Percentiles rank a stretch among this genome's conserved stretches.
Conservation (phyloP, 1,284 basidiomycete genomes). For the Cutaneotrichosporon cavernicola region DNA sequence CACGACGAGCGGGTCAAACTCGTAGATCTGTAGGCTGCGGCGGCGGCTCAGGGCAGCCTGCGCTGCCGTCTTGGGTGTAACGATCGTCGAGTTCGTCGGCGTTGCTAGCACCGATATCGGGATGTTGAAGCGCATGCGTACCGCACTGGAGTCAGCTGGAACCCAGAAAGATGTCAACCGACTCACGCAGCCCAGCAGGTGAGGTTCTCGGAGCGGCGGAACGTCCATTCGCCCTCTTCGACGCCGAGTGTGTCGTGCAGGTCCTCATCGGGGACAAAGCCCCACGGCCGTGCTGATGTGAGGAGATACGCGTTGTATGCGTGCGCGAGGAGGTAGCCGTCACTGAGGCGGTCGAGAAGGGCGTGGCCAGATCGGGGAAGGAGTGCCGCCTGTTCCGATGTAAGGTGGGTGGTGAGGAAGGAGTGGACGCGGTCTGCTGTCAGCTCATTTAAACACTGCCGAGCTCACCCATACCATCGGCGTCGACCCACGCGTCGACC, state of each 20-base stretch:
- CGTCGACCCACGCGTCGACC: constrained; percentile 46
- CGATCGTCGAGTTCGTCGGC: constrained; percentile 1
- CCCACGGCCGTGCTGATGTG: constrained; percentile 45
- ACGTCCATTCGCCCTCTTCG: constrained; percentile 46
- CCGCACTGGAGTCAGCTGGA: constrained; percentile 33
- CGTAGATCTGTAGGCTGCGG: constrained; percentile 25
- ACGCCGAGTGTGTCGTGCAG: constrained; percentile 44
- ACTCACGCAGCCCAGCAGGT: constrained; percentile 52
- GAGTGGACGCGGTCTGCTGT: constrained; percentile 38
- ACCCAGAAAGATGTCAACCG: constrained; percentile 1
- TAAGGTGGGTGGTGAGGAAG: constrained; percentile 42
- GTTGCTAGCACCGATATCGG: constrained; percentile 36
- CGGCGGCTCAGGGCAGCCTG: constrained; percentile 8
- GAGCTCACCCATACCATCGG: constrained; percentile 57
- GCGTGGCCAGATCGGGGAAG: constrained; percentile 27
- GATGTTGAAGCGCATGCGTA: constrained; percentile 46
- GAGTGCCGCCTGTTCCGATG: constrained; percentile 28
- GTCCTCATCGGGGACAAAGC: constrained; percentile 48
- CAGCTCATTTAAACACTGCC: background rate
- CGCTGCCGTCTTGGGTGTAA: background rate
- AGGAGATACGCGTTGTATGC: constrained; percentile 44
- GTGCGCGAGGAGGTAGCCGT: constrained; percentile 48
- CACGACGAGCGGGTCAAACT: constrained; percentile 47
- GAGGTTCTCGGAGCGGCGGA: constrained; percentile 47
- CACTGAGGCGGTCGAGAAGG: constrained; percentile 31